Conservation (phyloP, 345 rosid species). For the Lumnitzera littorea region DNA sequence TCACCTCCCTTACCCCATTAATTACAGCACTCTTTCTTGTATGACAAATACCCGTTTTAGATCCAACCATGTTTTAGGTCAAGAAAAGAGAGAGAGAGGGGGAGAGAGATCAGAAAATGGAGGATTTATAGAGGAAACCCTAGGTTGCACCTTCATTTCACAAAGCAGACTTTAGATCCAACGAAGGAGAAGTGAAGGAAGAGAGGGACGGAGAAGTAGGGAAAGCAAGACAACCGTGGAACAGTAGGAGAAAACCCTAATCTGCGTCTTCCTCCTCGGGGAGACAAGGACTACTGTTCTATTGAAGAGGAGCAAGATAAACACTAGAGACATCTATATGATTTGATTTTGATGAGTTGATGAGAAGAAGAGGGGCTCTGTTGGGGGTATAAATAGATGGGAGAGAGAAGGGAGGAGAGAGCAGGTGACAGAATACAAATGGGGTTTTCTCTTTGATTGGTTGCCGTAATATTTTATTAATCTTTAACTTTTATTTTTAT, state of each 20-base stretch:
- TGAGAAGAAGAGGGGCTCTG: constrained; percentile 3
- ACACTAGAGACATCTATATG: not conserved
- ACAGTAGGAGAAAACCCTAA: not conserved
- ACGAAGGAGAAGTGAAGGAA: too few species aligned
- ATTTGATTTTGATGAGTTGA: constrained; percentile 2
- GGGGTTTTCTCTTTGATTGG: constrained; percentile 8
- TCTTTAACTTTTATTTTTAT: too few species aligned
- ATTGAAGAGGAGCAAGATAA: not conserved
- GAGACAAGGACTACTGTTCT: not conserved
- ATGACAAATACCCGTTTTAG: too few species aligned
- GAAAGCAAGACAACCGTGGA: too few species aligned
- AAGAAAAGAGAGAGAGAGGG: too few species aligned
- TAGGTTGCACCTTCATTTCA: not conserved
- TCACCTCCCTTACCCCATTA: constrained; percentile 17
- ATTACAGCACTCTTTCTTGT: not conserved
- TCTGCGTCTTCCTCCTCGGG: not conserved
- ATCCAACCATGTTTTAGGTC: too few species aligned
- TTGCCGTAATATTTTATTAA: constrained; percentile 6
- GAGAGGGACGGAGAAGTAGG: too few species aligned
- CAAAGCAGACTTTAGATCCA: too few species aligned
- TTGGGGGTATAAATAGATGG: constrained; percentile 11
- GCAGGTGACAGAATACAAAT: not conserved
- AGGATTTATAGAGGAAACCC: not conserved
- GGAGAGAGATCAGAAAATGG: too few species aligned
- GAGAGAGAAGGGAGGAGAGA: not conserved